Conservation (phyloP, 2,329 filamentous ascomycete genomes). For the Xylariales sp. region DNA sequence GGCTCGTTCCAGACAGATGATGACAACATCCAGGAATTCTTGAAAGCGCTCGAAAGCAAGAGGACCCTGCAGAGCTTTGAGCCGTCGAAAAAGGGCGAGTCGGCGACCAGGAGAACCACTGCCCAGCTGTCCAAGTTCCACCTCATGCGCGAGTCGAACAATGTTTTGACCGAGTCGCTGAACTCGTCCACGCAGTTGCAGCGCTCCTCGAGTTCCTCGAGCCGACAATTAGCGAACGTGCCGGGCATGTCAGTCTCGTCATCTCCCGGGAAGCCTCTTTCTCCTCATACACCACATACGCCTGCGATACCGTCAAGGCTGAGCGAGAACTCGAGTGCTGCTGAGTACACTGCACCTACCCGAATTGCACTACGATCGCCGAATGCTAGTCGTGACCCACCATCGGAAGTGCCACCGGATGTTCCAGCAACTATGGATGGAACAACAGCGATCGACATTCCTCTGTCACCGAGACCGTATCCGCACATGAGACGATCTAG, state of each 20-base stretch:
- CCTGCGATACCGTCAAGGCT: conserved; percentile 91
- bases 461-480: conserved; percentile 60
- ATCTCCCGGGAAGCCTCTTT: conserved; percentile 85
- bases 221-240: conserved; percentile 54
- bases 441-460: conserved; percentile 68
- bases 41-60: conserved; percentile 81
- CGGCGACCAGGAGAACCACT: conserved; percentile 68
- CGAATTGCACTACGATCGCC: conserved; percentile 22
- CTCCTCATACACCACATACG: conserved; percentile 85
- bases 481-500: conserved; percentile 59
- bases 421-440: conserved; percentile 41
- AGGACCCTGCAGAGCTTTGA: conserved; percentile 83
- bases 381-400: conserved; percentile 20
- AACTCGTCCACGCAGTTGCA: conserved; percentile 83
- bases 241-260: conserved; percentile 77
- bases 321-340: conserved; percentile 81
- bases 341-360: conserved; percentile 50
- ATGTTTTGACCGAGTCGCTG: conserved; percentile 86
- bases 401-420: conserved; percentile 32
- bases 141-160: conserved; percentile 83
- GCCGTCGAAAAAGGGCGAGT: conserved; percentile 59
- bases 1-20: conserved; percentile 71
- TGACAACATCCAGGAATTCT: conserved; percentile 88
- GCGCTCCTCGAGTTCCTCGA: conserved; percentile 71
- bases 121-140: conserved; percentile 83